phyloP scores from a whole-genome alignment of 1,284 basidiomycete genomes.

The Exsudoporus floridanus region DNA sequence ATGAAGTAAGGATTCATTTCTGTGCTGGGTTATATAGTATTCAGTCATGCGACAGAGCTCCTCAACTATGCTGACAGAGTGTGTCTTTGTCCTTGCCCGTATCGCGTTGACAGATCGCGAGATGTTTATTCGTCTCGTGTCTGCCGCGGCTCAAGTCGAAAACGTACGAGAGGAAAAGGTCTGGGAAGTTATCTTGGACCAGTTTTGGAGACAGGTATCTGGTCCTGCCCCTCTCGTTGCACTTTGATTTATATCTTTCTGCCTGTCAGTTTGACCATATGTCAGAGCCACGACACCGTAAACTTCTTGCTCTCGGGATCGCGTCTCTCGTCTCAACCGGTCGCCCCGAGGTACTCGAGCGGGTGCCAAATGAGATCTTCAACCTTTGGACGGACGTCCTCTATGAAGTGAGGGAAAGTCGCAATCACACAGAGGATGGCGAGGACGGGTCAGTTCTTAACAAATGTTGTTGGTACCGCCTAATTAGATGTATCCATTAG shows the following conservation, averaged over 20 bases:
- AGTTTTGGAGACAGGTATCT: slow-evolving; percentile 76
- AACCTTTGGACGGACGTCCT: slow-evolving; percentile 91
- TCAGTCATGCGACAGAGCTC: slow-evolving; percentile 41
- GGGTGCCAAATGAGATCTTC: slow-evolving; percentile 73
- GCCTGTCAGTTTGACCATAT: slow-evolving; percentile 75
- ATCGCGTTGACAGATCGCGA: slow-evolving; percentile 61
- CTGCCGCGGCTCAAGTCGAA: slow-evolving; percentile 51
- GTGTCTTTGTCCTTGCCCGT: slow-evolving; percentile 67
- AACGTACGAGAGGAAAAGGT: slow-evolving; percentile 52
- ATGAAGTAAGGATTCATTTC: slow-evolving; percentile 49
- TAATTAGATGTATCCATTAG: slow-evolving; percentile 14
- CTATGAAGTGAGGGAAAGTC: slow-evolving; percentile 78
- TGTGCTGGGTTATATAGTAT: slow-evolving; percentile 9
- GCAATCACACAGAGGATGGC: slow-evolving; percentile 40
- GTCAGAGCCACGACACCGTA: slow-evolving; percentile 74
- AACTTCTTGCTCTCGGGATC: slow-evolving; percentile 72
- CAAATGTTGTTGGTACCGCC: not conserved
- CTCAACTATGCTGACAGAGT: slow-evolving; percentile 58
- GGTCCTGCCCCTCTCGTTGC: not conserved
- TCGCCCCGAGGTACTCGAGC: slow-evolving; percentile 64
- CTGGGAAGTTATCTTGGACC: slow-evolving; percentile 67
- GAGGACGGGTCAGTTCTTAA: slow-evolving; percentile 33
- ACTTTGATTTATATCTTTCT: not conserved
- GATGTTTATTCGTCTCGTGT: slow-evolving; percentile 67
- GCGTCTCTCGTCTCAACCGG: slow-evolving; percentile 71